Conservation (phyloP, 2,329 filamentous ascomycete species). For the Lasiodiplodia gonubiensis region DNA sequence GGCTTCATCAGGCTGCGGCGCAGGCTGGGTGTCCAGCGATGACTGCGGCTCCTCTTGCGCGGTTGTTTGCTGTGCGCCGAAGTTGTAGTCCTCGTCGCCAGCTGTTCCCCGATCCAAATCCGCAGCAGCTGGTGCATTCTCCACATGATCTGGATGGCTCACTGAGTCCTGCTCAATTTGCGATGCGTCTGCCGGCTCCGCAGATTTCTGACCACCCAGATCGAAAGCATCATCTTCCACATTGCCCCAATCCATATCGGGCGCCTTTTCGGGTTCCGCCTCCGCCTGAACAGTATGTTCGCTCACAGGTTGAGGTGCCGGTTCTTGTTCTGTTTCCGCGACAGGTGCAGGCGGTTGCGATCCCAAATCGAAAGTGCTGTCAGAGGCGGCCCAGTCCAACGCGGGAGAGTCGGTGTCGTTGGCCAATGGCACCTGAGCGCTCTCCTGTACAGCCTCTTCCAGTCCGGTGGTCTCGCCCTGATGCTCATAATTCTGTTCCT, state of each 20-base stretch:
- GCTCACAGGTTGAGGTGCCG: background rate
- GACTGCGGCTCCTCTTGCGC: background rate
- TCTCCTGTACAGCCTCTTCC: constrained; percentile 54
- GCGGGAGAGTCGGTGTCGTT: constrained; percentile 46
- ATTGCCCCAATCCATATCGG: constrained; percentile 44
- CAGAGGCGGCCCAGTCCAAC: constrained; percentile 30
- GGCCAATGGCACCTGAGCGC: constrained; percentile 49
- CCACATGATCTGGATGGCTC: constrained; percentile 12
- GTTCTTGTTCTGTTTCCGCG: background rate
- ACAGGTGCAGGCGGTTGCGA: background rate
- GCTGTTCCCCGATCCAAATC: constrained; percentile 31
- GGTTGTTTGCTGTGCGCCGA: background rate
- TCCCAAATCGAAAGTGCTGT: constrained; percentile 26
- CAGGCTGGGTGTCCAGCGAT: background rate
- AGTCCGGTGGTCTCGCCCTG: constrained; percentile 53
- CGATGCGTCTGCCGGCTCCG: background rate
- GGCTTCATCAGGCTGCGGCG: background rate
- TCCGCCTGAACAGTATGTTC: background rate
- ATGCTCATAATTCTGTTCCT: constrained; percentile 51
- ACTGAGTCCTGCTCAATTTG: background rate
- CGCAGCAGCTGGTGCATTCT: constrained; percentile 31
- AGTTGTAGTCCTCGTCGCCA: constrained; percentile 28
- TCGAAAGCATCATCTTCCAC: constrained; percentile 41
- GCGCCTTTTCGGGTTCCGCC: background rate
- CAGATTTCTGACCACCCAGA: background rate